phyloP scores from a whole-genome alignment of 2,329 filamentous ascomycete species.

The Talaromyces albobiverticillius region DNA sequence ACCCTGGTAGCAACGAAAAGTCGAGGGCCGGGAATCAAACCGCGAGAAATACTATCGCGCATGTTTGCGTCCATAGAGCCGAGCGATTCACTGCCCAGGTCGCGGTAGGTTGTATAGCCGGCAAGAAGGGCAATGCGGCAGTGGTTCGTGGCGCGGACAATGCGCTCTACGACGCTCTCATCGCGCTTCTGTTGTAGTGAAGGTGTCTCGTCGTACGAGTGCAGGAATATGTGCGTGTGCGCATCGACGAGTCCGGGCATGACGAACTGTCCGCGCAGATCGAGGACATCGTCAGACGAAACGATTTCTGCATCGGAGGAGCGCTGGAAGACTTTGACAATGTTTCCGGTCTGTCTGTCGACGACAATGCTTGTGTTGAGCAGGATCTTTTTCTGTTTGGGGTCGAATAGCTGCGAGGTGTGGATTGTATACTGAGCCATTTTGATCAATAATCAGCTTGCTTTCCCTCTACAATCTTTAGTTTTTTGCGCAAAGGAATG shows the following conservation, averaged over 20 bases:
- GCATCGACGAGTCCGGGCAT: slow-evolving; percentile 56
- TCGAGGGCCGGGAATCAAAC: slow-evolving; percentile 53
- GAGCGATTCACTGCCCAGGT: slow-evolving; percentile 55
- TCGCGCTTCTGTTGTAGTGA: slow-evolving; percentile 54
- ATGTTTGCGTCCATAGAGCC: slow-evolving; percentile 51
- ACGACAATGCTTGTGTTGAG: not conserved
- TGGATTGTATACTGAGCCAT: not conserved
- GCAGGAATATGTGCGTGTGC: slow-evolving; percentile 57
- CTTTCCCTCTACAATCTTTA: too few species aligned
- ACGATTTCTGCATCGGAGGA: not conserved
- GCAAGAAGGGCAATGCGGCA: slow-evolving; percentile 53
- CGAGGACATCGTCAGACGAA: slow-evolving; percentile 43
- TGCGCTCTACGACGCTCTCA: slow-evolving; percentile 56
- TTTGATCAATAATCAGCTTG: not conserved
- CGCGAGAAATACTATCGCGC: slow-evolving; percentile 54
- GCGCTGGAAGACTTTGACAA: not conserved
- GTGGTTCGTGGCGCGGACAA: slow-evolving; percentile 55
- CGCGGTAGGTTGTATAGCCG: slow-evolving; percentile 59
- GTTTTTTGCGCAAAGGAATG: too few species aligned
- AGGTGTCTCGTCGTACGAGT: slow-evolving; percentile 37
- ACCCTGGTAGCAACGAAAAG: slow-evolving; percentile 55
- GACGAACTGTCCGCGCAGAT: slow-evolving; percentile 53
- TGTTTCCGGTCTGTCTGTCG: not conserved
- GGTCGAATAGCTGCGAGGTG: not conserved
- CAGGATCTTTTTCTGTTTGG: not conserved